Conservation (phyloP, 164 flowering plant genomes). For the Vitis labrusca region DNA sequence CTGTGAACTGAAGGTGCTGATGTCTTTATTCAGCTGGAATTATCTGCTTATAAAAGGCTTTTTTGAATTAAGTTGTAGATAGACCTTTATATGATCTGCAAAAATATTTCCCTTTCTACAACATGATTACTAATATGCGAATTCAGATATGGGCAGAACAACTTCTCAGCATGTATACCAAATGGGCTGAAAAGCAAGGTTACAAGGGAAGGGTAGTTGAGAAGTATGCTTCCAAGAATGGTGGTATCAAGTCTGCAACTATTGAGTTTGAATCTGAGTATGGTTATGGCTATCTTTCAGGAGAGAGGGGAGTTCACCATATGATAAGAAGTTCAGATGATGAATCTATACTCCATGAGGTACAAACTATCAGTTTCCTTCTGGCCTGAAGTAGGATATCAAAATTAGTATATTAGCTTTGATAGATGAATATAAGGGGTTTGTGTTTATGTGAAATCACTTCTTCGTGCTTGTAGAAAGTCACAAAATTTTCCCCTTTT, state of each 20-base stretch:
- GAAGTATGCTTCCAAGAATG: slow-evolving; percentile 35
- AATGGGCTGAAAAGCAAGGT: slow-evolving; percentile 87
- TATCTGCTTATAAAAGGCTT: background rate
- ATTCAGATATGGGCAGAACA: slow-evolving; percentile 74
- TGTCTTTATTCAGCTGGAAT: background rate
- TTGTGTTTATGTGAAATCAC: too few relatives aligned
- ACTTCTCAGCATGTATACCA: slow-evolving; percentile 67
- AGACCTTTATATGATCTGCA: background rate
- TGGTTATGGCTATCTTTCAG: slow-evolving; percentile 80
- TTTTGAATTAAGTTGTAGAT: background rate
- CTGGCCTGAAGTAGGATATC: background rate
- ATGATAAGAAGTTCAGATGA: slow-evolving; percentile 33
- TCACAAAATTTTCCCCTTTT: too few relatives aligned
- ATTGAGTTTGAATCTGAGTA: slow-evolving; percentile 76
- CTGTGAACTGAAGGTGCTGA: background rate
- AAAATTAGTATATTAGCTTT: too few relatives aligned
- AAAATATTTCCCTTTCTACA: background rate
- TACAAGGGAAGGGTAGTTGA: slow-evolving; percentile 60
- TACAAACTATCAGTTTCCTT: slow-evolving; percentile 20
- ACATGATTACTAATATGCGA: slow-evolving; percentile 1
- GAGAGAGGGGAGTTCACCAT: slow-evolving; percentile 77
- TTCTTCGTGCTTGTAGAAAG: too few relatives aligned
- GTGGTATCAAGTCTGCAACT: slow-evolving; percentile 60
- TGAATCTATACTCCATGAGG: slow-evolving; percentile 44
- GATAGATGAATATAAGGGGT: too few relatives aligned